Conservation (phyloP, 345 rosid species). For the Syzygium aromaticum region DNA sequence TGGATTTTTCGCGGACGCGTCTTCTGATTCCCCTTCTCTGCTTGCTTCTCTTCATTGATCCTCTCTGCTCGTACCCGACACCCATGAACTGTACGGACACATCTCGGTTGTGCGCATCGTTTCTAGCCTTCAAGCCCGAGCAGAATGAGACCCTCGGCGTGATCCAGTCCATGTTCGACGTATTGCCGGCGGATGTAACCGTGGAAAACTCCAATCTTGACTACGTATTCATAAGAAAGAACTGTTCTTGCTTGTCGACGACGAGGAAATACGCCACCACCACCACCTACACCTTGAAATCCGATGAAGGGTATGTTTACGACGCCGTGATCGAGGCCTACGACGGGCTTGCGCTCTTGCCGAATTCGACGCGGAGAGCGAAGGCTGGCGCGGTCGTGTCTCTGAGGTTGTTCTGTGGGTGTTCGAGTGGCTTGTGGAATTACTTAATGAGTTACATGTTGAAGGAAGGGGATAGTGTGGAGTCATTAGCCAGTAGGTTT, state of each 20-base stretch:
- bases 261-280: slow-evolving; percentile 54
- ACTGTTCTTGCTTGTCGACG: slow-evolving; percentile 73
- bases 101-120: slow-evolving; percentile 68
- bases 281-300: slow-evolving; percentile 72
- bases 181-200: slow-evolving; percentile 51
- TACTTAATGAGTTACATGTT: slow-evolving; percentile 89
- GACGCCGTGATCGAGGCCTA: slow-evolving; percentile 52
- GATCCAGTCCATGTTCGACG: slow-evolving; percentile 94
- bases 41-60: slow-evolving; percentile 4
- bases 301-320: slow-evolving; percentile 47
- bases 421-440: slow-evolving; percentile 94
- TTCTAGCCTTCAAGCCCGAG: slow-evolving; percentile 70
- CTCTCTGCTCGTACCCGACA: slow-evolving; percentile 23
- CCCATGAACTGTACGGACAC: slow-evolving; percentile 89
- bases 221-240: slow-evolving; percentile 64
- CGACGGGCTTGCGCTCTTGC: slow-evolving; percentile 66
- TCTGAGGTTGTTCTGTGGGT: slow-evolving; percentile 78
- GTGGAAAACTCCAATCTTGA: slow-evolving; percentile 29
- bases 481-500: slow-evolving; percentile 76
- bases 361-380: slow-evolving; percentile 44
- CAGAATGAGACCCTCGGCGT: slow-evolving; percentile 47
- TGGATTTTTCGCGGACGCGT: neutral
- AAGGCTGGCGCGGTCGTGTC: slow-evolving; percentile 62
- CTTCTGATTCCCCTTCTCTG: slow-evolving; percentile 11
- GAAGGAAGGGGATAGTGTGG: slow-evolving; percentile 67